phyloP scores from a whole-genome alignment of 2,329 filamentous ascomycete genomes.

The Colletotrichum sp. region DNA sequence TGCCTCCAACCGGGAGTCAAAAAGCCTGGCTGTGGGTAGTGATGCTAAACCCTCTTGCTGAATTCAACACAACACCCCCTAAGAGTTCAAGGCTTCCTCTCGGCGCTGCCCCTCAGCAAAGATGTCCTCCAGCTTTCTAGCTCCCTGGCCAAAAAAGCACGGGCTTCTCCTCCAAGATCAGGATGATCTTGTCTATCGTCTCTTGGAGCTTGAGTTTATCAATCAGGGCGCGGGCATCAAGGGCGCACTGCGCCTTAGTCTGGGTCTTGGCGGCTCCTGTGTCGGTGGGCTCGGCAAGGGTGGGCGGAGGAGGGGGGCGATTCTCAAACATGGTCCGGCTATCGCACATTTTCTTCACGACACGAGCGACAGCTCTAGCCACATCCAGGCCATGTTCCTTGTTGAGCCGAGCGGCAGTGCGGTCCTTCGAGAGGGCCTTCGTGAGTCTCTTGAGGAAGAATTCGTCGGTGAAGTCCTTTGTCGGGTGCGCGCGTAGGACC shows the following conservation, averaged over 20 bases:
- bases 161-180: background rate
- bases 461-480: background rate
- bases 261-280: background rate
- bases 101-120: background rate
- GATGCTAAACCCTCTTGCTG: background rate
- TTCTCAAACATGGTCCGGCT: background rate
- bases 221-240: background rate
- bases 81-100: background rate
- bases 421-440: background rate
- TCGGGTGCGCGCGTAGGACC: background rate
- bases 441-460: background rate
- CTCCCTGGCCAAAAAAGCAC: background rate
- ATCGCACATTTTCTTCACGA: background rate
- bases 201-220: background rate
- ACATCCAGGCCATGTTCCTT: background rate
- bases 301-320: background rate
- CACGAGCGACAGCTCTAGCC: background rate
- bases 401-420: background rate
- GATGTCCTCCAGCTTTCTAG: background rate
- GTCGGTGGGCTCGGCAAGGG: background rate
- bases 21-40: accelerated
- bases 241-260: background rate
- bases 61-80: background rate
- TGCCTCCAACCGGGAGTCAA: background rate
- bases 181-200: background rate